A percentile compares a stretch with the other conserved stretches of the same genome.
Evolutionary conservation across 2,329 filamentous ascomycete genomes (phyloP).

Genomic region (Microascus cirrosus): DNA sequence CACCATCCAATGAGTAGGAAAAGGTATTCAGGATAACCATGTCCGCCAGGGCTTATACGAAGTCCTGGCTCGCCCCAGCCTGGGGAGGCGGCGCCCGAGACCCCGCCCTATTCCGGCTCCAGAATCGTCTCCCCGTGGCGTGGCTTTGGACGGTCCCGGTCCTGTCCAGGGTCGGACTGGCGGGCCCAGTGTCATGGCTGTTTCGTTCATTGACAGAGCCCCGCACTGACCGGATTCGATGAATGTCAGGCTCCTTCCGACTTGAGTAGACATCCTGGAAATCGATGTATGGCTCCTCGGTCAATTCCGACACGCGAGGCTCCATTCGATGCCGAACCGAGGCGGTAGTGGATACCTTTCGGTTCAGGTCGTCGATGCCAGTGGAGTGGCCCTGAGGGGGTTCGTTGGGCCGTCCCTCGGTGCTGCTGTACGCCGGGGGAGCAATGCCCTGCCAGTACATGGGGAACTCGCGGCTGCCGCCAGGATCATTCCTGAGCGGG

Average conservation of each 20-base stretch:
- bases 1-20: background rate
- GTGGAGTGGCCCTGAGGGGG: background rate
- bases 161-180: conserved; percentile 3
- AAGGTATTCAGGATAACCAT: background rate
- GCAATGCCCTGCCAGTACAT: conserved; percentile 36
- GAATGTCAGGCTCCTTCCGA: background rate
- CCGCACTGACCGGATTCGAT: conserved; percentile 1
- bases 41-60: background rate
- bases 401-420: background rate
- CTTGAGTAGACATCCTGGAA: conserved; percentile 29
- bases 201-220: background rate
- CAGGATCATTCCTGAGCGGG: conserved; percentile 49
- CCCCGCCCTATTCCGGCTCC: conserved; percentile 3
- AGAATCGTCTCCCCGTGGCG: conserved; percentile 1
- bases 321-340: conserved; percentile 4
- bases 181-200: background rate
- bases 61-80: background rate
- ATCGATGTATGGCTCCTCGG: conserved; percentile 22
- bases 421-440: conserved; percentile 15
- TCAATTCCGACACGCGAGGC: conserved; percentile 10
- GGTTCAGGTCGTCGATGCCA: background rate
- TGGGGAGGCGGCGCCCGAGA: conserved; percentile 1
- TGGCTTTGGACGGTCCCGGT: conserved; percentile 2
- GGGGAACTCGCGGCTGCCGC: conserved; percentile 58
- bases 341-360: conserved; percentile 1